A percentile compares a stretch with the other conserved stretches of the same genome.
Conservation (phyloP, 2,329 filamentous ascomycete species). For the Trichoderma pleuroti region DNA sequence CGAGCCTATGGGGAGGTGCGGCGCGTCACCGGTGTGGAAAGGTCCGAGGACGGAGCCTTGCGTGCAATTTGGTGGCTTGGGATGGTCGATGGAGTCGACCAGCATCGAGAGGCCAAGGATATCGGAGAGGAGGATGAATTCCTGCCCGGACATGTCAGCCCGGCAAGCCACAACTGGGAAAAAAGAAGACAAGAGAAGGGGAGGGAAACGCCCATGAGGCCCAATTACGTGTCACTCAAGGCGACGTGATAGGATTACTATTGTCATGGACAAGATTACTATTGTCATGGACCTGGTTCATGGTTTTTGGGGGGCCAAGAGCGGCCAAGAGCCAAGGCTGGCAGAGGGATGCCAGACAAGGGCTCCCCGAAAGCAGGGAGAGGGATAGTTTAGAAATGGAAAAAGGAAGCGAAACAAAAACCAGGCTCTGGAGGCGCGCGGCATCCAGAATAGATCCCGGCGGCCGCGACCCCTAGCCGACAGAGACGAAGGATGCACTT, state of each 20-base stretch:
- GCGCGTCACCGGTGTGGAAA: slow-evolving; percentile 74
- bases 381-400: neutral
- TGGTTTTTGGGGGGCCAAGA: neutral
- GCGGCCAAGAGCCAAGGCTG: neutral
- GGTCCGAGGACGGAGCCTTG: slow-evolving; percentile 77
- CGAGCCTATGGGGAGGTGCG: slow-evolving; percentile 48
- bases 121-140: slow-evolving; percentile 75
- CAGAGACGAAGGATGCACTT: neutral
- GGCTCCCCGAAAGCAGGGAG: neutral
- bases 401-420: neutral
- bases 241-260: neutral
- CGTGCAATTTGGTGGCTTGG: slow-evolving; percentile 63
- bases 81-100: slow-evolving; percentile 73
- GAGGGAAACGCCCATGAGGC: neutral
- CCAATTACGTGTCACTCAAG: neutral
- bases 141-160: slow-evolving; percentile 36
- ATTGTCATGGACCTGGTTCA: neutral
- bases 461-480: neutral
- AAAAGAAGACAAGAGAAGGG: neutral
- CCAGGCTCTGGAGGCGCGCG: neutral
- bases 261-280: neutral
- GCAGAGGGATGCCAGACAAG: neutral
- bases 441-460: neutral
- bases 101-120: slow-evolving; percentile 70
- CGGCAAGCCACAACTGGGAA: neutral